phyloP scores from a whole-genome alignment of 2,329 filamentous ascomycete species.

The Pseudogymnoascus sp. region DNA sequence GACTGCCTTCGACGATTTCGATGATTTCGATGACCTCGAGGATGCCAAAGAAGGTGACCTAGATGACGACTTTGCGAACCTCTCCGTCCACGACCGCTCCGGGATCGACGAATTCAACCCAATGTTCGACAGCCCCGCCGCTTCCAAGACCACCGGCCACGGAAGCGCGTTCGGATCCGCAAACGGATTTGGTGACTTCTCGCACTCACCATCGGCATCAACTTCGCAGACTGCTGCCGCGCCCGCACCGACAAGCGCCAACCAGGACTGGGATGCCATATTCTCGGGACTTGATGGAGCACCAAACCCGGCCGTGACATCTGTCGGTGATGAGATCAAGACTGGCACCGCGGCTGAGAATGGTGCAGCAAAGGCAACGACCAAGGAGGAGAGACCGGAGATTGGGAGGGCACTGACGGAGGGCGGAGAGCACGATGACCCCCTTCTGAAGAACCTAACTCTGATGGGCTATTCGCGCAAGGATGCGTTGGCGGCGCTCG shows the following conservation, averaged over 20 bases:
- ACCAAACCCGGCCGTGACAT: conserved; percentile 22
- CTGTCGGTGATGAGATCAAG: neutral
- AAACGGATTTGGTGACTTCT: conserved; percentile 37
- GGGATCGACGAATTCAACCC: conserved; percentile 72
- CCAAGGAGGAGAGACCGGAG: conserved; percentile 28
- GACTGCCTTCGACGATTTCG: conserved; percentile 64
- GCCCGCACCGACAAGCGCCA: conserved; percentile 32
- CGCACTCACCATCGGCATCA: conserved; percentile 39
- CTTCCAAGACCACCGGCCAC: conserved; percentile 23
- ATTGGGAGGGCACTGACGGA: conserved; percentile 63
- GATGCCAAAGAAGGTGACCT: conserved; percentile 74
- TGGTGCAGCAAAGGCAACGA: conserved; percentile 13
- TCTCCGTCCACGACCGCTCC: conserved; percentile 52
- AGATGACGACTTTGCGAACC: conserved; percentile 71
- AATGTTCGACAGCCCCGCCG: conserved; percentile 60
- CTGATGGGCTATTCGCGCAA: conserved; percentile 77
- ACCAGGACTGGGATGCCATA: conserved; percentile 89
- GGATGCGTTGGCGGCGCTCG: conserved; percentile 69
- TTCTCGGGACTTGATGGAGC: conserved; percentile 69
- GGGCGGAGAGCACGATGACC: conserved; percentile 77
- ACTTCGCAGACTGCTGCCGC: conserved; percentile 24
- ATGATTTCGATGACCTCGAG: conserved; percentile 72
- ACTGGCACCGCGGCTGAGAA: conserved; percentile 15
- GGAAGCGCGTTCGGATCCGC: conserved; percentile 20
- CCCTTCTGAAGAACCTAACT: conserved; percentile 81